These are phyloP conservation scores for Populus pruinosa DNA, from an alignment of 345 rosid genomes.

Conservation along the genomic window DNA sequence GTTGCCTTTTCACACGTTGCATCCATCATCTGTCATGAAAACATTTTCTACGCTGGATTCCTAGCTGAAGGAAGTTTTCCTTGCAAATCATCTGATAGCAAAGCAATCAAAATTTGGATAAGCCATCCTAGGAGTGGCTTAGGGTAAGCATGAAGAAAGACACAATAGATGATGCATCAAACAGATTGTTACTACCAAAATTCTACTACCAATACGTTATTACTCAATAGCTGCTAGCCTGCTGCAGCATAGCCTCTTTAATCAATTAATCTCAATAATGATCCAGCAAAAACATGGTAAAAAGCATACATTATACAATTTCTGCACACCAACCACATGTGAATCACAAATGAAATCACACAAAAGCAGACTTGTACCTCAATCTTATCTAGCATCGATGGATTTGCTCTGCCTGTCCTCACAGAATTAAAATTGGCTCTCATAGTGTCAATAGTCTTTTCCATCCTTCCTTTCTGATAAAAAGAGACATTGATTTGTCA, in stretches of 20 bases:
- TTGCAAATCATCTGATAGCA: too few relatives aligned
- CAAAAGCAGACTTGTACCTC: constrained; percentile 44
- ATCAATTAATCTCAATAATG: not conserved
- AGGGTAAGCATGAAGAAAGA: not conserved
- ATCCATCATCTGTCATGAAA: not conserved
- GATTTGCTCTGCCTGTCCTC: constrained; percentile 86
- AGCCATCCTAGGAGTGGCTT: not conserved
- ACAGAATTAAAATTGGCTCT: constrained; percentile 71
- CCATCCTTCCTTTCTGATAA: constrained; percentile 81
- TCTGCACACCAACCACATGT: too few relatives aligned
- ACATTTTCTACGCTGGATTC: not conserved
- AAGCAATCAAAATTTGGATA: not conserved
- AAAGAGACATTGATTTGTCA: constrained; percentile 4
- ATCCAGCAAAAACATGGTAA: not conserved
- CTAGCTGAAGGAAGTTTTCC: not conserved
- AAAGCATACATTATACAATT: not conserved
- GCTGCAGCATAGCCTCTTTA: not conserved
- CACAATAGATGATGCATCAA: not conserved
- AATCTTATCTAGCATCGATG: constrained; percentile 79
- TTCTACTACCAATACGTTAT: not conserved
- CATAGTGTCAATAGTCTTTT: constrained; percentile 76
- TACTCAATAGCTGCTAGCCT: not conserved
- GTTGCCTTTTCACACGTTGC: not conserved
- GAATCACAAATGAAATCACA: not conserved
- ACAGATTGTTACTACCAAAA: not conserved